Percentiles rank a stretch among this genome's conserved stretches.
Evolutionary conservation across 1,139 yeast species (phyloP).

Genomic region (Blastobotrys serpentis): DNA sequence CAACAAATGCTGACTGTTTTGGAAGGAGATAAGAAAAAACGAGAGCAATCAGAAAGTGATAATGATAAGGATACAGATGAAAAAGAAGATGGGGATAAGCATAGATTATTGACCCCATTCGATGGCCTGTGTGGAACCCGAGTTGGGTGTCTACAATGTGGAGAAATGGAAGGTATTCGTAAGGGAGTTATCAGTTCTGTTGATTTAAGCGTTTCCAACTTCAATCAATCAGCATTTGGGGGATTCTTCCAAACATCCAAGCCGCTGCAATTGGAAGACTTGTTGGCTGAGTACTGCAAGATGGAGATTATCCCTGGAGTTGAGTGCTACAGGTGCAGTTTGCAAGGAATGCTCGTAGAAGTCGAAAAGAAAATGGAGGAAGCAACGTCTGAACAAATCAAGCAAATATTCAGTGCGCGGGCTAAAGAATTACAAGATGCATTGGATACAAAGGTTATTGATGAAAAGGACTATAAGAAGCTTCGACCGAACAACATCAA

Average conservation of each 20-base stretch:
- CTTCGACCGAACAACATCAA: conserved; percentile 75
- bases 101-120: conserved; percentile 72
- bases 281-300: conserved; percentile 68
- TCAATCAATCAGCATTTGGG: conserved; percentile 44
- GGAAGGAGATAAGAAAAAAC: conserved; percentile 55
- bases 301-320: conserved; percentile 90
- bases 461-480: conserved; percentile 73
- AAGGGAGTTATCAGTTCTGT: conserved; percentile 79
- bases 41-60: no score
- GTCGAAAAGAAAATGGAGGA: conserved; percentile 31
- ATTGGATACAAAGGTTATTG: conserved; percentile 62
- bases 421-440: conserved; percentile 57
- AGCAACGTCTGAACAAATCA: conserved; percentile 20
- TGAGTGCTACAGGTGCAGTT: conserved; percentile 88
- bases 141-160: conserved; percentile 85
- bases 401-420: conserved; percentile 49
- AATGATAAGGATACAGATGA: conserved; percentile 14
- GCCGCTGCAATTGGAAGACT: conserved; percentile 51
- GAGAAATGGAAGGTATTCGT: conserved; percentile 89
- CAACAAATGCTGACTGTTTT: conserved; percentile 72
- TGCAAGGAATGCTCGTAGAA: conserved; percentile 46
- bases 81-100: conserved; percentile 10
- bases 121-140: conserved; percentile 86
- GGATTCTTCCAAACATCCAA: conserved; percentile 17
- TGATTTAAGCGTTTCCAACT: conserved; percentile 57